phyloP scores from a whole-genome alignment of 2,329 filamentous ascomycete species.

The Fusarium humuli region DNA sequence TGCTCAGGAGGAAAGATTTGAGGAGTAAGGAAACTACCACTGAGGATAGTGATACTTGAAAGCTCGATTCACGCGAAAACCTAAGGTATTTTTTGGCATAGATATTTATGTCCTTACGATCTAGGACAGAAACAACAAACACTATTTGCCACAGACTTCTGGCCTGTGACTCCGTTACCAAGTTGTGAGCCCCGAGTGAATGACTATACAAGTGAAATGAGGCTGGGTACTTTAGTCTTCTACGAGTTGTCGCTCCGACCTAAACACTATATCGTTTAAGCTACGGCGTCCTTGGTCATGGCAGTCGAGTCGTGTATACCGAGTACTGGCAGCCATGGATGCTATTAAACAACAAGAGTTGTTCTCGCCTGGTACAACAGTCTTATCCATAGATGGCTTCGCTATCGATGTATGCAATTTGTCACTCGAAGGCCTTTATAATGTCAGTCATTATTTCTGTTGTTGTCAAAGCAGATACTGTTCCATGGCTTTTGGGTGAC shows the following conservation, averaged over 20 bases:
- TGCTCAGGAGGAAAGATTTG: background rate
- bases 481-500: constrained; percentile 1
- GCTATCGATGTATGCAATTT: background rate
- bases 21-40: background rate
- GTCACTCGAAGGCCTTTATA: background rate
- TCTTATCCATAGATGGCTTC: background rate
- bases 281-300: background rate
- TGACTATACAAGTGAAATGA: background rate
- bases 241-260: background rate
- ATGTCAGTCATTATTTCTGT: background rate
- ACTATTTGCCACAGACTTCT: background rate
- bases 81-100: background rate
- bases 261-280: background rate
- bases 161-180: background rate
- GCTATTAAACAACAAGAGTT: background rate
- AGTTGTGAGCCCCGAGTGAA: background rate
- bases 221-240: background rate
- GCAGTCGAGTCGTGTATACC: background rate
- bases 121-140: background rate
- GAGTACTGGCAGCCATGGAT: background rate
- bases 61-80: background rate
- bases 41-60: background rate
- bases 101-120: background rate
- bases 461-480: constrained; percentile 5
- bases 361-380: background rate